These are phyloP conservation scores for button mushroom (Agaricus bisporus) DNA, from an alignment of 768 basidiomycete species.

Conservation along the genomic window DNA sequence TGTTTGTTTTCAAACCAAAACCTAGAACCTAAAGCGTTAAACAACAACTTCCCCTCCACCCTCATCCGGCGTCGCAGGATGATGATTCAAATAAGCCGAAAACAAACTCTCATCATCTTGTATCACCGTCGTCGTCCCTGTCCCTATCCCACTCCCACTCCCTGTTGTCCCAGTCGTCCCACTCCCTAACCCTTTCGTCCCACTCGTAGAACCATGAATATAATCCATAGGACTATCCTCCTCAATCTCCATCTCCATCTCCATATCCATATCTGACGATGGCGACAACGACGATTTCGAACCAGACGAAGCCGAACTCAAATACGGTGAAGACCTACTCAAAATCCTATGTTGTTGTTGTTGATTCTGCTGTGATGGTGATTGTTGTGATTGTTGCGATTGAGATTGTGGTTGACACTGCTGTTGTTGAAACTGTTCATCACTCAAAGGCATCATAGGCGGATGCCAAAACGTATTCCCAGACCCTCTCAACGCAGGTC, in stretches of 20 bases:
- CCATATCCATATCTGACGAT: not conserved
- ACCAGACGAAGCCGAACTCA: constrained; percentile 1
- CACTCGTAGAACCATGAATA: constrained; percentile 51
- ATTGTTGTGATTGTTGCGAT: too few relatives aligned
- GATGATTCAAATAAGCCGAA: constrained; percentile 39
- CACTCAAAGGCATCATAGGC: constrained; percentile 56
- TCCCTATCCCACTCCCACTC: constrained; percentile 17
- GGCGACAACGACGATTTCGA: not conserved
- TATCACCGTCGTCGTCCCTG: constrained; percentile 14
- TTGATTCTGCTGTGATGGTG: constrained; percentile 21
- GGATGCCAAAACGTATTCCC: constrained; percentile 76
- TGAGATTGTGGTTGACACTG: too few relatives aligned
- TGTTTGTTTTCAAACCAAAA: not conserved
- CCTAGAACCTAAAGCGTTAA: constrained; percentile 20
- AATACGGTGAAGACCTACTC: not conserved
- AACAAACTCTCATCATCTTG: constrained; percentile 58
- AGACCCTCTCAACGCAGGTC: constrained; percentile 49
- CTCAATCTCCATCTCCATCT: not conserved
- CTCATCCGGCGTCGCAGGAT: constrained; percentile 3
- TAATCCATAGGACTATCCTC: constrained; percentile 72
- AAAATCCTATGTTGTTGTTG: constrained; percentile 15
- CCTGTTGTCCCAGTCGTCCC: constrained; percentile 9
- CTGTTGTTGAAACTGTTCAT: constrained; percentile 47
- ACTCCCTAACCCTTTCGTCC: constrained; percentile 21
- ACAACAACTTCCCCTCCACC: constrained; percentile 16